phyloP scores from a whole-genome alignment of 176 grass and related monocot genomes.

The Bonia amplexicaulis region DNA sequence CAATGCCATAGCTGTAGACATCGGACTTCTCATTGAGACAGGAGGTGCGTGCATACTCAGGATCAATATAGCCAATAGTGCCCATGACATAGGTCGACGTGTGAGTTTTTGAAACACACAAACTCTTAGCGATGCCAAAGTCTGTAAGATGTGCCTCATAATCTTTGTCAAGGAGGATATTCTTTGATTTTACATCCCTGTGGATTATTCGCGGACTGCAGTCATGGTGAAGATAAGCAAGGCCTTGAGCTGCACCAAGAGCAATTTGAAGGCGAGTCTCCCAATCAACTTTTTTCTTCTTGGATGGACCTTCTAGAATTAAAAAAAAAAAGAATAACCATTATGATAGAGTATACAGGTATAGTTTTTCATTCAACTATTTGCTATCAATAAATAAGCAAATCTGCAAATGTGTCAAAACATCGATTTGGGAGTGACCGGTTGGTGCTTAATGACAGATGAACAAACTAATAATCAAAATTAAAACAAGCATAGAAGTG shows the following conservation, averaged over 20 bases:
- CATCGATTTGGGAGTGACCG: neutral
- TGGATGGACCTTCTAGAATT: constrained; percentile 51
- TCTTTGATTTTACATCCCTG: constrained; percentile 91
- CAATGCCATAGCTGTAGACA: constrained; percentile 93
- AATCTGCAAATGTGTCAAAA: neutral
- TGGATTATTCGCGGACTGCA: constrained; percentile 93
- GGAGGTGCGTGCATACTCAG: constrained; percentile 87
- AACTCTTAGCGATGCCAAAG: constrained; percentile 94
- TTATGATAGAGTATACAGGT: neutral
- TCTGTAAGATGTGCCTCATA: constrained; percentile 91
- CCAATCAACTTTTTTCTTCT: constrained; percentile 98
- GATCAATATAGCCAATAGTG: constrained; percentile 99
- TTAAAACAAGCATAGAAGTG: neutral
- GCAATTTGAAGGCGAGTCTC: constrained; percentile 67
- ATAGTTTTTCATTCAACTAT: neutral
- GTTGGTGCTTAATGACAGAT: constrained; percentile 5
- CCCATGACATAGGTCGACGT: constrained; percentile 97
- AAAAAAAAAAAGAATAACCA: neutral
- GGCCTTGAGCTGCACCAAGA: constrained; percentile 80
- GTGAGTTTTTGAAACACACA: constrained; percentile 91
- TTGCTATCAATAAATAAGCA: neutral
- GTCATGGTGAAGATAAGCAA: constrained; percentile 94
- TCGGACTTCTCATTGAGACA: constrained; percentile 94
- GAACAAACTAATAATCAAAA: constrained; percentile 10
- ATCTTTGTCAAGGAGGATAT: constrained; percentile 93